A percentile compares a stretch with the other conserved stretches of the same genome.
These are phyloP conservation scores for Euphrasia arctica DNA, from an alignment of 305 asterid genomes.

Conservation along the genomic window DNA sequence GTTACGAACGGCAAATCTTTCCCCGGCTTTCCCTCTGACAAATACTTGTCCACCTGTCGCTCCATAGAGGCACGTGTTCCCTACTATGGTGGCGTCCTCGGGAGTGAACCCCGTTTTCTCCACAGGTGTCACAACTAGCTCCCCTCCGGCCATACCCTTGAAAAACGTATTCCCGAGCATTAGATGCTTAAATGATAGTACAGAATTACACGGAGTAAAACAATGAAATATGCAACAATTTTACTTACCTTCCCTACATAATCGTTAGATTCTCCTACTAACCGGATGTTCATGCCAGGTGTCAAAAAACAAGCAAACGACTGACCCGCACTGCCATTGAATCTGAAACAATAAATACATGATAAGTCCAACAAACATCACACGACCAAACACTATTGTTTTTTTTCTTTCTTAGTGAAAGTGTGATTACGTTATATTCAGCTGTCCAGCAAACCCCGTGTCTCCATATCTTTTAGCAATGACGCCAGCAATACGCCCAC, in stretches of 20 bases:
- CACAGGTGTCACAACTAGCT: constrained; percentile 79
- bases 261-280: constrained; percentile 95
- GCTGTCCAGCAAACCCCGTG: constrained; percentile 96
- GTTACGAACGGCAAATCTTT: constrained; percentile 96
- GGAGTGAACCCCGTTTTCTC: constrained; percentile 76
- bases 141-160: constrained; percentile 99
- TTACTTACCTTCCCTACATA: constrained; percentile 83
- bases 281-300: constrained; percentile 96
- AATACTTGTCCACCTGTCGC: constrained; percentile 98
- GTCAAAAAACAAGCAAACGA: constrained; percentile 89
- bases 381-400: background rate
- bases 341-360: constrained; percentile 41
- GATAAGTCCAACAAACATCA: constrained; percentile 21
- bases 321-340: constrained; percentile 97
- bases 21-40: constrained; percentile 93
- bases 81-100: constrained; percentile 93
- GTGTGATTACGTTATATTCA: constrained; percentile 61
- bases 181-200: background rate
- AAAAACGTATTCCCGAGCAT: background rate
- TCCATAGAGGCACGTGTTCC: constrained; percentile 97
- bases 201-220: no score
- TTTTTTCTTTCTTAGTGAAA: background rate
- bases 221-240: no score
- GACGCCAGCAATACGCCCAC: constrained; percentile 97
- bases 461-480: constrained; percentile 95